Base-by-base conservation (phyloP, 495 filamentous ascomycete species). In the Chaetomium tenue region DNA sequence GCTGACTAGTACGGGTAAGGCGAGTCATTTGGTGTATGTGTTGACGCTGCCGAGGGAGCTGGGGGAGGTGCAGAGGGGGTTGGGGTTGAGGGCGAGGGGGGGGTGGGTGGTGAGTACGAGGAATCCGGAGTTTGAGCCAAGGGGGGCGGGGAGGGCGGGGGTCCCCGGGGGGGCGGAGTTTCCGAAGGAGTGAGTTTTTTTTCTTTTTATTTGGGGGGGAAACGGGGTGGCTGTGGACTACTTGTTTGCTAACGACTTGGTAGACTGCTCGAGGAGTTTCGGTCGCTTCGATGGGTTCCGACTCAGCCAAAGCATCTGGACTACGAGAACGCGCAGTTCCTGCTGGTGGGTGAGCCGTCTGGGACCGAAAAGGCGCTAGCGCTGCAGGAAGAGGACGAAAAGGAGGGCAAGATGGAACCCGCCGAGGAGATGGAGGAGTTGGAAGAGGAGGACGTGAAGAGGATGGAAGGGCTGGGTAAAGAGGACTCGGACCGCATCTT, bases 21-120 rank as follows among this genome's bases (percentile, higher is more conserved):
- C 87, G 46, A 89, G 88, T 7, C 91, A 95, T 68, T 80, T 98
- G 6, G 89, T 83, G 0, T 97, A 98, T 67, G 81, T 93, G 40
- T 70, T 96, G 63, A 97, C 91, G 0, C 81, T 93, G n/a, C 93
- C 93, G 0, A 68, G 73, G 6, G 75, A 90, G 58, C 63, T 90
- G 6, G 88, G 87, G 15, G 84, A 91, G 62, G 79, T 96, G 0
- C 92, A 96, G 72, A 81, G 85, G 37, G 87, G 89, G 50, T 83
- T 97, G 55, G 93, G 93, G 3, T 68, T 97, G 8, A 78, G 79
- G 39, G 74, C 83, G 39, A 87, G 86, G 54, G 93, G 91, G 0
- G 90, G 88, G 71, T 97, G 90, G 78, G 79, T 94, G 47, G 75
- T 92, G 47, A 89, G 87, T 61, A 86, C 89, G 12, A 92, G 90